phyloP scores from a whole-genome alignment of 306 rosid genomes.

The Pyrus bretschneideri region DNA sequence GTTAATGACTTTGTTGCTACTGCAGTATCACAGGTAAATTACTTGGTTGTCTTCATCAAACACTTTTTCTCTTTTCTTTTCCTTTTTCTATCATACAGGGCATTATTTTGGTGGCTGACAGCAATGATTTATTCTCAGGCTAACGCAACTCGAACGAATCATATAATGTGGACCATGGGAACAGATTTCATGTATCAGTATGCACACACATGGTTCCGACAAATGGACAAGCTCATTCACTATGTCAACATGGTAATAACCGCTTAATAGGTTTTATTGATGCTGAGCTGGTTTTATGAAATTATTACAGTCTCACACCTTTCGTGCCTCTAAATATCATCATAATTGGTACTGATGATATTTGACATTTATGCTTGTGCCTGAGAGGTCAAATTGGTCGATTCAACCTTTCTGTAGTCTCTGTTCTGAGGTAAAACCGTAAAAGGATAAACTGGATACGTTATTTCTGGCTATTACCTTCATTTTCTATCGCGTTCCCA shows the following conservation, averaged over 20 bases:
- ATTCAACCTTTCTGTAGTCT: too few species aligned
- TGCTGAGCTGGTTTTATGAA: conserved; percentile 11
- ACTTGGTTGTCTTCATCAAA: not conserved
- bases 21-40: conserved; percentile 45
- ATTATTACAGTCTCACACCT: not conserved
- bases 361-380: not conserved
- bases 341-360: not conserved
- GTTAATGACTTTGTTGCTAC: conserved; percentile 50
- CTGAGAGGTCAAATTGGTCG: not conserved
- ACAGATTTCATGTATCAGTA: conserved; percentile 97
- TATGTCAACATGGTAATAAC: conserved; percentile 68
- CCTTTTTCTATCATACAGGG: conserved; percentile 9
- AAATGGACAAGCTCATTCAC: conserved; percentile 91
- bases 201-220: conserved; percentile 79
- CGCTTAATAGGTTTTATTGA: not conserved
- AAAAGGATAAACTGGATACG: not conserved
- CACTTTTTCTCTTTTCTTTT: not conserved
- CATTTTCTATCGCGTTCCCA: not conserved
- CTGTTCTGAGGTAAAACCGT: too few species aligned
- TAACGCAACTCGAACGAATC: conserved; percentile 85
- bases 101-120: conserved; percentile 19
- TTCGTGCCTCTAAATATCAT: not conserved
- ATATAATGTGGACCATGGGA: conserved; percentile 99
- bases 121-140: conserved; percentile 55
- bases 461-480: not conserved